Percentiles rank a stretch among this genome's conserved stretches.
phyloP scores from a whole-genome alignment of 2,329 filamentous ascomycete genomes.

The Hypoxylon sp. region DNA sequence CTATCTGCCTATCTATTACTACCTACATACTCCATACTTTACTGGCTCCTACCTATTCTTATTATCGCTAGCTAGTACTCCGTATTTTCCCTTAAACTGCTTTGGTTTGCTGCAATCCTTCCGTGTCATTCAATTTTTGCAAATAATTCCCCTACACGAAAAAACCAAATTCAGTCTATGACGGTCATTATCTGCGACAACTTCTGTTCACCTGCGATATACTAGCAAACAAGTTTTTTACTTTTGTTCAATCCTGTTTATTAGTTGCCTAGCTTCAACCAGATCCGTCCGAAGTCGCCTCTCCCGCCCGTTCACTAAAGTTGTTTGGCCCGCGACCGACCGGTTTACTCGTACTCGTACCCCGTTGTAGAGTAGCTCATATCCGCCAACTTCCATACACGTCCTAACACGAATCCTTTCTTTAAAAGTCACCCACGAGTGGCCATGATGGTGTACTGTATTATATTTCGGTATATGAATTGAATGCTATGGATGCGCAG shows the following conservation, averaged over 20 bases:
- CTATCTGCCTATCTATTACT: constrained; percentile 28
- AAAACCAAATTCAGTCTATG: constrained; percentile 26
- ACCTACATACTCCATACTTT: constrained; percentile 7
- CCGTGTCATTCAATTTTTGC: constrained; percentile 40
- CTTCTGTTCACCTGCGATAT: constrained; percentile 34
- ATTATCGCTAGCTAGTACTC: constrained; percentile 33
- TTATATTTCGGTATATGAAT: constrained; percentile 62
- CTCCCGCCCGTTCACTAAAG: constrained; percentile 14
- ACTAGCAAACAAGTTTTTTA: constrained; percentile 37
- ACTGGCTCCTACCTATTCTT: constrained; percentile 24
- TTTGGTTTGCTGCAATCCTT: constrained; percentile 41
- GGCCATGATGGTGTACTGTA: constrained; percentile 73
- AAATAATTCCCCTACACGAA: constrained; percentile 42
- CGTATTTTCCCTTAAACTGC: constrained; percentile 32
- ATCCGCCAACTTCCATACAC: constrained; percentile 34
- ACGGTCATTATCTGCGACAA: constrained; percentile 33
- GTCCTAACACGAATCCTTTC: constrained; percentile 41
- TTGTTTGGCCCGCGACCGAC: constrained; percentile 42
- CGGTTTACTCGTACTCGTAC: constrained; percentile 40
- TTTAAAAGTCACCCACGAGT: constrained; percentile 57
- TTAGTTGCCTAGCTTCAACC: constrained; percentile 13
- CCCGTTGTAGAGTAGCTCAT: constrained; percentile 34
- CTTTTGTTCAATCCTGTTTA: constrained; percentile 27
- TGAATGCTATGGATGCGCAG: constrained; percentile 79
- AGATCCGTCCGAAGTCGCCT: constrained; percentile 21